Conservation (phyloP, 2,329 filamentous ascomycete genomes). For the Coniochaeta sp. region DNA sequence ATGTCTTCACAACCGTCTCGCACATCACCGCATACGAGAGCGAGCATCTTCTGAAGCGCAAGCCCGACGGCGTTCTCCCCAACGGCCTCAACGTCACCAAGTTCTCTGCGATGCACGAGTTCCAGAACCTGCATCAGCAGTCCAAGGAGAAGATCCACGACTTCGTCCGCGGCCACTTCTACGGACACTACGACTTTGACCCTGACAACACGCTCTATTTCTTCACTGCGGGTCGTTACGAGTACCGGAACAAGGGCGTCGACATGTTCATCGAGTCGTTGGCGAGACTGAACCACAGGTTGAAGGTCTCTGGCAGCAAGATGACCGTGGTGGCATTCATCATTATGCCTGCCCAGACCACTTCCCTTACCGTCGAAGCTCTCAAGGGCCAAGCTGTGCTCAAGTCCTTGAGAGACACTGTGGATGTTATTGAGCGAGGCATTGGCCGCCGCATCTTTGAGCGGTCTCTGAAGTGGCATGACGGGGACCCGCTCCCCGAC, state of each 20-base stretch:
- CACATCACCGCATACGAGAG: conserved; percentile 98
- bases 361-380: conserved; percentile 89
- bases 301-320: conserved; percentile 80
- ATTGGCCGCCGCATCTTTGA: conserved; percentile 94
- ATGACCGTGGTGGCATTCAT: conserved; percentile 95
- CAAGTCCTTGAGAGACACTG: conserved; percentile 89
- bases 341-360: conserved; percentile 97
- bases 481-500: conserved; percentile 87
- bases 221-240: conserved; percentile 94
- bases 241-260: conserved; percentile 97
- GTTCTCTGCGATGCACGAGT: conserved; percentile 96
- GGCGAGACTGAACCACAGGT: conserved; percentile 85
- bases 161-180: conserved; percentile 96
- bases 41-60: conserved; percentile 93
- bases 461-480: conserved; percentile 89
- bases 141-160: conserved; percentile 98
- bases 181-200: conserved; percentile 96
- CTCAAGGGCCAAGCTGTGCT: conserved; percentile 96
- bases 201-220: conserved; percentile 95
- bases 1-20: conserved; percentile 98
- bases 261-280: conserved; percentile 99
- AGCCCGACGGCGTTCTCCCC: conserved; percentile 91
- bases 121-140: conserved; percentile 95
- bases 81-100: conserved; percentile 98
- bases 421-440: conserved; percentile 85